Evolutionary conservation across 495 filamentous ascomycete species (phyloP).

Genomic region (Xylaria bambusicola): DNA sequence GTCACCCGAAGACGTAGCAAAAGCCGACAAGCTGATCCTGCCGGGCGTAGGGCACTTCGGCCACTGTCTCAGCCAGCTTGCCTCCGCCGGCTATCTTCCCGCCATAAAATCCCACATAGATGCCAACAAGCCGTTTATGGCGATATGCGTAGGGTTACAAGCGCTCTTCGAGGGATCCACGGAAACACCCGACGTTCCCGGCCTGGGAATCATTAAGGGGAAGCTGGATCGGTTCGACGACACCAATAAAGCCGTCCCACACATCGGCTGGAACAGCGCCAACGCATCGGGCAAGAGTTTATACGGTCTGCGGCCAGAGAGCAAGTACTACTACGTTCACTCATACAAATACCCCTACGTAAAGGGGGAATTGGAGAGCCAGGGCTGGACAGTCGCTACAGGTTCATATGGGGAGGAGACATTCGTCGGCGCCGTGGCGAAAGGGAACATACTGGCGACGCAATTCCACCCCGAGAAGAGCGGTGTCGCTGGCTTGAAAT

Average conservation of each 20-base stretch:
- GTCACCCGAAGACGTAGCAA: constrained; percentile 75
- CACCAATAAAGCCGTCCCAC: constrained; percentile 81
- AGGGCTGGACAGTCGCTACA: constrained; percentile 87
- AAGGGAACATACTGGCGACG: constrained; percentile 81
- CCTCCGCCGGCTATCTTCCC: constrained; percentile 74
- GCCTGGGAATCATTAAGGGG: constrained; percentile 73
- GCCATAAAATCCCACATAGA: constrained; percentile 79
- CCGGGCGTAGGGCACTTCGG: constrained; percentile 98
- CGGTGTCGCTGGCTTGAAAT: constrained; percentile 80
- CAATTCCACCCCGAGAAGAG: constrained; percentile 99
- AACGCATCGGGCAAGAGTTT: constrained; percentile 54
- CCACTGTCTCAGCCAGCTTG: constrained; percentile 84
- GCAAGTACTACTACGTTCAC: constrained; percentile 99
- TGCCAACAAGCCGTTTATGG: constrained; percentile 93
- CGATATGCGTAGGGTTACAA: constrained; percentile 93
- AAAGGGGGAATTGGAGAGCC: constrained; percentile 67
- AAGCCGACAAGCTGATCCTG: constrained; percentile 90
- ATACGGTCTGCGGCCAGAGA: constrained; percentile 73
- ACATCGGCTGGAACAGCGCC: constrained; percentile 98
- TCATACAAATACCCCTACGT: constrained; percentile 83
- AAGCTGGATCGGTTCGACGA: constrained; percentile 76
- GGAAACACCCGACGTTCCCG: constrained; percentile 69
- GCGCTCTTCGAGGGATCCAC: constrained; percentile 83
- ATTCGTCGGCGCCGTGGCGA: constrained; percentile 88
- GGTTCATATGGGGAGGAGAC: constrained; percentile 84